Base-by-base conservation (phyloP, 2,329 filamentous ascomycete species). In the Fusarium tricinctum region DNA sequence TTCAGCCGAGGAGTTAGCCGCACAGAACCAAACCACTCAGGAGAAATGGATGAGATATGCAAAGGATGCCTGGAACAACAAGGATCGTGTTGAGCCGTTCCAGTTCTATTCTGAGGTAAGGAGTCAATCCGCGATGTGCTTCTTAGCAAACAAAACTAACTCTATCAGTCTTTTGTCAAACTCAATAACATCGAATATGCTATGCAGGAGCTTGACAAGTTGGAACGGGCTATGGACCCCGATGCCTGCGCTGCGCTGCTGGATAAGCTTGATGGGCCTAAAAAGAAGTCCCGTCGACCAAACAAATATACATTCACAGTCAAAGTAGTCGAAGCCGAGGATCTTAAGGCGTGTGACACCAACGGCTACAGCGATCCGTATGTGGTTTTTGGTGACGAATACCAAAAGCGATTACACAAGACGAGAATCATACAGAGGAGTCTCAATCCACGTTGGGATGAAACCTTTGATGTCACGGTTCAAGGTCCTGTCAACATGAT, bases 161-260 rank as follows among this genome's bases (percentile, higher is more conserved):
- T 53, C 15, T 44, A 15, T 12, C 42, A 97, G 92, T 97, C 94
- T 7, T 92, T 99, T 73, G 94, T 99, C 66, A 99, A 98, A 80
- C 87, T 99, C 71, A 99, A 99, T 84, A 97, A 99, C 75, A 90
- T 99, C 69, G 95, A 97, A 80, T 98, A 93, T 79, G 95, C 94
- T 7, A 94, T 97, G 81, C 88, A 94, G 58, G 93, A 97, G 75
- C 86, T 99, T 52, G 96, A 99, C 77, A 93, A 92, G 78, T 85
- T 99, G 8, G 95, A 98, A 77, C 90, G 88, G 75, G 89, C 91
- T 60, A 93, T 98, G 84, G 94, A 97, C 73, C 94, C 97, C 14
- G 96, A 99, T 77, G 91, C 87, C 13, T 97, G 94, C 75, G 94
- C 94, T 5, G 90, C 92, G 51, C 88, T 97, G 17, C 88, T 99